Evolutionary conservation across 495 filamentous ascomycete genomes (phyloP), one percentile per base, ranked within the genome.

Genomic region (Amniculicola lignicola): DNA sequence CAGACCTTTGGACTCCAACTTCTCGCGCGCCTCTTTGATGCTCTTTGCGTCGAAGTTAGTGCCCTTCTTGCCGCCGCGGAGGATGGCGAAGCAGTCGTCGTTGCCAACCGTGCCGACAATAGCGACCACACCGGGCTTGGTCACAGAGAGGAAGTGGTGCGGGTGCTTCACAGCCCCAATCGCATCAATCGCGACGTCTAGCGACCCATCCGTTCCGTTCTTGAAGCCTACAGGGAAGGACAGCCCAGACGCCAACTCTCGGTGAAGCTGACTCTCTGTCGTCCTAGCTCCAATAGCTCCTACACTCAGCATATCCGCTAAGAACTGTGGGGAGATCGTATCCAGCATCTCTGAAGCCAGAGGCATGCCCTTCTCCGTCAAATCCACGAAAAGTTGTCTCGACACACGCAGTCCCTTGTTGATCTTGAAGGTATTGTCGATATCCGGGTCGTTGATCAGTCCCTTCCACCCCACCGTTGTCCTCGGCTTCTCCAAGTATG

Each of bases 381-480:
- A 79, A 68, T 97, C 91, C 29, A 96, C 88, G 69, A 96, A 99
- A 54, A 99, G 75, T 70, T 97, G 86, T 53, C 94, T 83, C 27
- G 90, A 89, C 23, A 86, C 75, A 40, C 88, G 83, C 68, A 99
- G 70, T 2, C 94, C 94, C 76, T 96, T 96, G 79, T 97, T 99
- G 75, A 99, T 97, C 72, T 96, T 84, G 82, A 96, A 97, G 72
- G 86, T 92, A 67, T 96, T 90, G 71, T 99, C 92, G 70, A 99
- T 95, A 61, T 97, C 91, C 6, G 94, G 94, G 73, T 99, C 94
- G 70, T 99, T 99, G 76, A 99, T 95, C 58, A 99, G 77, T 12
- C 94, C 94, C 75, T 99, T 99, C 94, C 94, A 99, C 47, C 94
- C 94, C 14, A 99, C 91, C 0, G 94, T 99, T 12, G 94, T 99